Conservation (phyloP, 768 basidiomycete species). For the Termitomyces sp. region DNA sequence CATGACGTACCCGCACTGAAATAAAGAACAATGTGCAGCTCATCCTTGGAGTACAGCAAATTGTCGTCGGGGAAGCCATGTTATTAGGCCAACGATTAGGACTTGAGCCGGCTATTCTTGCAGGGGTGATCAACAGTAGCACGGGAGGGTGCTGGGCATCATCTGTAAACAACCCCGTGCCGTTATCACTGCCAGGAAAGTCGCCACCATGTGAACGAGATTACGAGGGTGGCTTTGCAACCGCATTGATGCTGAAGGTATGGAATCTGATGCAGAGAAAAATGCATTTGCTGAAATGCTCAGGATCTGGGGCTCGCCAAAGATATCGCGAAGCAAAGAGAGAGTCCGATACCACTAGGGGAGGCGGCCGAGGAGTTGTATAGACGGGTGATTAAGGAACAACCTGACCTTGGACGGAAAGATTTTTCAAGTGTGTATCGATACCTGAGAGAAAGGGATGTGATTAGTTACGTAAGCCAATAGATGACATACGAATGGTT, state of each 20-base stretch:
- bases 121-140: constrained; percentile 80
- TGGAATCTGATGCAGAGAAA: background rate
- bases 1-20: background rate
- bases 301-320: constrained; percentile 85
- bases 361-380: constrained; percentile 62
- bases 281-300: background rate
- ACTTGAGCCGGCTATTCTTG: constrained; percentile 67
- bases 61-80: constrained; percentile 89
- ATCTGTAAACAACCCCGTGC: constrained; percentile 85
- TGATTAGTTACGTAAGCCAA: constrained; percentile 14
- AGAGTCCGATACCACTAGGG: constrained; percentile 59
- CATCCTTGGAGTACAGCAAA: constrained; percentile 72
- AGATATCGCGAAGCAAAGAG: constrained; percentile 45
- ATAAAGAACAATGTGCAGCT: constrained; percentile 32
- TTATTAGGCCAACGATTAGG: constrained; percentile 79
- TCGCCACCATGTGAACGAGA: constrained; percentile 78
- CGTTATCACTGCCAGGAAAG: constrained; percentile 59
- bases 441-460: constrained; percentile 34
- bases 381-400: constrained; percentile 39
- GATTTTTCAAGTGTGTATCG: constrained; percentile 83
- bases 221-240: constrained; percentile 85
- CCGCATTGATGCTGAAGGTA: constrained; percentile 79
- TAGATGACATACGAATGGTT: constrained; percentile 12
- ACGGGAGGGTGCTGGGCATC: constrained; percentile 83
- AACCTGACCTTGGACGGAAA: constrained; percentile 56